Evolutionary conservation across 2,329 filamentous ascomycete species (phyloP), one percentile per base, ranked within the genome.

Genomic region (Alternaria brassicicola): DNA sequence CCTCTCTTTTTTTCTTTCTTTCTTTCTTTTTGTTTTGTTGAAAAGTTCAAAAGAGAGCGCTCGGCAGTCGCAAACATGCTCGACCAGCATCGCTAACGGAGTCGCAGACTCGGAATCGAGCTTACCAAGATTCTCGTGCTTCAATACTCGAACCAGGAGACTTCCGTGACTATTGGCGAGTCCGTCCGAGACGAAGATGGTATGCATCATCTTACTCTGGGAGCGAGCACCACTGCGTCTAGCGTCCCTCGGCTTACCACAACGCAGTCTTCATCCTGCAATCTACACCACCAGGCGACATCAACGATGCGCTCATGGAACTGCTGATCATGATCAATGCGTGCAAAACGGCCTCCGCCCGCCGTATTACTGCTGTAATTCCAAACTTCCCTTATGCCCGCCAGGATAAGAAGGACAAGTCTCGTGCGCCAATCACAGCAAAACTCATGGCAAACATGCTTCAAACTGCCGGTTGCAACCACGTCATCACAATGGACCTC

Each of bases 221-320:
- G 31, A 41, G 31, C 47, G 31, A 19, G 36, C 33, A 46, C 33
- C 35, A 39, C 30, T 17, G 42, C 26, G 33, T 43, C 36, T 21
- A 33, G 33, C 58, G 25, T 36, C 33, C 35, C 52, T 39, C 59
- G 47, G 61, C 69, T 76, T 62, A 76, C 67, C 51, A 31, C 52
- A 35, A 50, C 36, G 30, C 70, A 88, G 93, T 97, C 75, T 98
- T 97, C 82, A 96, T 98, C 71, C 84, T 98, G 60, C 94, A 98
- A 80, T 97, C 94, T 23, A 97, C 95, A 46, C 89, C 91, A 38
- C 94, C 94, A 2, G 93, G 94, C 76, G 93, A 97, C 76, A 96
- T 98, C 82, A 99, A 99, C 80, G 94, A 98, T 78, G 93, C 93
- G 48, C 86, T 99, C 59, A 98, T 99, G 94, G 94, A 99, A 80